Evolutionary conservation across 345 rosid genomes (phyloP), one percentile per base, ranked within the genome.

Genomic region (Citrus glauca): DNA sequence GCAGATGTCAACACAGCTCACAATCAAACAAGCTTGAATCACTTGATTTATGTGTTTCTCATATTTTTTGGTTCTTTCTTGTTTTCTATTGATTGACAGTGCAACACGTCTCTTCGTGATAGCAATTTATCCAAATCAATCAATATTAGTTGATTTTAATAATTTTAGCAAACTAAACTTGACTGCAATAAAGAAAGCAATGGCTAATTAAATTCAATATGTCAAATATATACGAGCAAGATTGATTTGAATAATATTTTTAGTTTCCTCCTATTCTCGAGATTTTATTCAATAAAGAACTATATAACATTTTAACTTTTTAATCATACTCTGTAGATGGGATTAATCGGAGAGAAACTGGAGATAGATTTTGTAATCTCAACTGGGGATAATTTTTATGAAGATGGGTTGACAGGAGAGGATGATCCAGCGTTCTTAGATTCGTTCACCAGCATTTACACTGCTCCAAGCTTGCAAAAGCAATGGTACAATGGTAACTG

Each of bases 401-500:
- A 86, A 48, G 61, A 86, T 40, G 92, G 92, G 9, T 77, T 89
- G 33, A 77, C 68, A 4, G 84, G 88, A 11, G 65, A 74, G 5
- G 61, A 86, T n/a, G 92, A 89, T 75, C 82, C 83, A 2, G 79
- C 82, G 2, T 89, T 89, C 64, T 66, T 10, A 5, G 86, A 86
- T 27, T 87, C 92, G 4, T 89, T 89, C 70, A 71, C 88, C 13
- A 74, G 81, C 48, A 83, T 94, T 65, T 93, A 93, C 74, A 91
- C 90, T 0, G 88, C 91, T 16, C 89, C 88, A 24, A 86, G 97
- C 83, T 82, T 94, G 86, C 94, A 93, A 66, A 93, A 87, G 82
- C 93, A 83, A 64, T 94, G 98, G 98, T 94, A 90, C 79, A 77
- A 53, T 73, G 94, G 97, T 90, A 90, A 72, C 32, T 50, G 17